Evolutionary conservation across 2,329 filamentous ascomycete species (phyloP).

Genomic region (Didymella arachidicola): DNA sequence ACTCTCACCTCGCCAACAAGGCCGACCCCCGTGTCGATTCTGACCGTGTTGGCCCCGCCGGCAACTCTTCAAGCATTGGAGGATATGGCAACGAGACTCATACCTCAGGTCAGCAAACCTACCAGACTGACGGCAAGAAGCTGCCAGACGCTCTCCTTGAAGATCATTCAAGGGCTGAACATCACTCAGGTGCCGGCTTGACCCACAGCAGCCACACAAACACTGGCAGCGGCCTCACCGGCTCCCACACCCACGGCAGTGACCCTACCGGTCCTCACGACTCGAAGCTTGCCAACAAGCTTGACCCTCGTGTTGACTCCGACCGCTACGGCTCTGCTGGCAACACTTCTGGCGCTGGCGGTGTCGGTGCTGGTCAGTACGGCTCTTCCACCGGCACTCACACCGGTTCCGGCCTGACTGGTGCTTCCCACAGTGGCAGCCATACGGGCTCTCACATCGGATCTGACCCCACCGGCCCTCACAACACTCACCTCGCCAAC

Average conservation of each 20-base stretch:
- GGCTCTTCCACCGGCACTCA: slow-evolving; percentile 18
- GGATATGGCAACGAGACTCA: slow-evolving; percentile 19
- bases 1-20: slow-evolving; percentile 36
- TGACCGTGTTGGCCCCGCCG: slow-evolving; percentile 25
- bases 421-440: slow-evolving; percentile 8
- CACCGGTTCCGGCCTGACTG: slow-evolving; percentile 18
- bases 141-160: slow-evolving; percentile 21
- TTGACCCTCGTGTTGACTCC: slow-evolving; percentile 42
- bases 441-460: slow-evolving; percentile 19
- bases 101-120: slow-evolving; percentile 21
- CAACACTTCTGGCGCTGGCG: slow-evolving; percentile 30
- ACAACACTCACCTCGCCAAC: slow-evolving; percentile 27
- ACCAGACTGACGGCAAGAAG: slow-evolving; percentile 20
- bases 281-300: slow-evolving; percentile 25
- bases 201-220: slow-evolving; percentile 24
- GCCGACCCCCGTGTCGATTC: slow-evolving; percentile 46
- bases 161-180: slow-evolving; percentile 18
- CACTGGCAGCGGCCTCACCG: slow-evolving; percentile 23
- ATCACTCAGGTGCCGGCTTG: slow-evolving; percentile 22
- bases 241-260: slow-evolving; percentile 17
- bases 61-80: slow-evolving; percentile 25
- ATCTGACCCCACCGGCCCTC: slow-evolving; percentile 30
- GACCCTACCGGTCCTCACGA: slow-evolving; percentile 32
- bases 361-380: slow-evolving; percentile 22
- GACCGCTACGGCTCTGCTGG: slow-evolving; percentile 34